These are phyloP conservation scores for Aspergillus cavernicola DNA, from an alignment of 495 filamentous ascomycete genomes.

Conservation along the genomic window DNA sequence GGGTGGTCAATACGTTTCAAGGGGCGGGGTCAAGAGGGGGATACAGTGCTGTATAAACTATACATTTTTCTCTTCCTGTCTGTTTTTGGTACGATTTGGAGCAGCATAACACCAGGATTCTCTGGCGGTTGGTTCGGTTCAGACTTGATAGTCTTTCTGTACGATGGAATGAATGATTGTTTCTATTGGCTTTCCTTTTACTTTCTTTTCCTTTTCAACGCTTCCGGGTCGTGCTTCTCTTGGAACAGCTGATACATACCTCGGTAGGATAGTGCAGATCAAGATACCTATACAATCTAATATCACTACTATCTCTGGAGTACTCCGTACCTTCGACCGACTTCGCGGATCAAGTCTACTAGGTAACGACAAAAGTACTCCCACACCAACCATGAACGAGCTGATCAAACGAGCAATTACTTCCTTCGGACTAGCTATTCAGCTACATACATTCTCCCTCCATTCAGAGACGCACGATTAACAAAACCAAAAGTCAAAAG, in stretches of 20 bases:
- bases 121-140: background rate
- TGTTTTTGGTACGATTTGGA: background rate
- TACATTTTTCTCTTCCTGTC: background rate
- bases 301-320: too few species aligned
- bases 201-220: background rate
- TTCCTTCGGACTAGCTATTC: conserved; percentile 1
- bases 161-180: conserved; percentile 14
- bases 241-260: conserved; percentile 7
- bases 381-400: background rate
- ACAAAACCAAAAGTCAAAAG: background rate
- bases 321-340: too few species aligned
- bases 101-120: background rate
- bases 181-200: too few species aligned
- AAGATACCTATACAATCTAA: background rate
- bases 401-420: conserved; percentile 3
- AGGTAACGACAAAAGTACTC: background rate
- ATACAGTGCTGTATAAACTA: conserved; percentile 80
- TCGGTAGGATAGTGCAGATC: conserved; percentile 6
- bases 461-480: conserved; percentile 1
- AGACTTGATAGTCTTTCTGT: conserved; percentile 1
- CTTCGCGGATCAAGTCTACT: background rate
- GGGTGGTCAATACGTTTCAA: conserved; percentile 78
- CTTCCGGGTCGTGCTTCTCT: background rate
- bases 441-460: conserved; percentile 7
- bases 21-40: conserved; percentile 77